Percentiles rank a stretch among this genome's conserved stretches.
phyloP scores from a whole-genome alignment of 2,329 filamentous ascomycete species.

The Metarhizium robertsii region DNA sequence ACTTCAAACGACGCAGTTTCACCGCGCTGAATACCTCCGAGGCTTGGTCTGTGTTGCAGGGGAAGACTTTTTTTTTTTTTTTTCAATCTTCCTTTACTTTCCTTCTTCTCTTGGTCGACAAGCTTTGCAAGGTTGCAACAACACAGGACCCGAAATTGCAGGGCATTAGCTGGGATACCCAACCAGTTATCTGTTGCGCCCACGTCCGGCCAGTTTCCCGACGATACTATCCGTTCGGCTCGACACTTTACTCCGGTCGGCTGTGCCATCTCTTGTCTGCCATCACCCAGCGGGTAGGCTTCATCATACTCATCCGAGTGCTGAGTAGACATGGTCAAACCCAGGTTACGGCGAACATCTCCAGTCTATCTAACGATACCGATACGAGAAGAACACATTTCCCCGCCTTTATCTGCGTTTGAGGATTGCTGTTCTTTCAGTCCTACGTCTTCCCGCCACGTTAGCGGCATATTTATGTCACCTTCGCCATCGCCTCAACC shows the following conservation, averaged over 20 bases:
- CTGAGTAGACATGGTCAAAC: conserved; percentile 18
- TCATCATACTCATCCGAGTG: neutral
- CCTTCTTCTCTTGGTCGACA: too few relatives aligned
- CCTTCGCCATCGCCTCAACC: conserved; percentile 26
- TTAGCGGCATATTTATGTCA: conserved; percentile 38
- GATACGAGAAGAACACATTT: conserved; percentile 32
- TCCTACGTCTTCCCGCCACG: conserved; percentile 34
- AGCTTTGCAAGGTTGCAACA: neutral
- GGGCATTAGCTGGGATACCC: too few relatives aligned
- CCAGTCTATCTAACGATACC: conserved; percentile 31
- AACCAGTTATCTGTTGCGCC: too few relatives aligned
- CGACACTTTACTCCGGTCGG: neutral
- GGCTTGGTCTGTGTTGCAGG: too few relatives aligned
- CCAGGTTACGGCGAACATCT: conserved; percentile 34
- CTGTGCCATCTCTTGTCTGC: neutral
- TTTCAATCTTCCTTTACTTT: too few relatives aligned
- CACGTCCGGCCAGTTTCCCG: neutral
- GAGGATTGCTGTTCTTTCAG: conserved; percentile 35
- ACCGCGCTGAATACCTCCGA: too few relatives aligned
- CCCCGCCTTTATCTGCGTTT: conserved; percentile 33
- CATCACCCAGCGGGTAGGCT: neutral
- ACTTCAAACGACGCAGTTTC: too few relatives aligned
- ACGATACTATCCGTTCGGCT: neutral
- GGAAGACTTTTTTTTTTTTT: too few relatives aligned
- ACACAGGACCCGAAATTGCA: neutral